A percentile compares a stretch with the other conserved stretches of the same genome.
phyloP scores from a whole-genome alignment of 2,329 filamentous ascomycete species.

The Periglandula ipomoeae region DNA sequence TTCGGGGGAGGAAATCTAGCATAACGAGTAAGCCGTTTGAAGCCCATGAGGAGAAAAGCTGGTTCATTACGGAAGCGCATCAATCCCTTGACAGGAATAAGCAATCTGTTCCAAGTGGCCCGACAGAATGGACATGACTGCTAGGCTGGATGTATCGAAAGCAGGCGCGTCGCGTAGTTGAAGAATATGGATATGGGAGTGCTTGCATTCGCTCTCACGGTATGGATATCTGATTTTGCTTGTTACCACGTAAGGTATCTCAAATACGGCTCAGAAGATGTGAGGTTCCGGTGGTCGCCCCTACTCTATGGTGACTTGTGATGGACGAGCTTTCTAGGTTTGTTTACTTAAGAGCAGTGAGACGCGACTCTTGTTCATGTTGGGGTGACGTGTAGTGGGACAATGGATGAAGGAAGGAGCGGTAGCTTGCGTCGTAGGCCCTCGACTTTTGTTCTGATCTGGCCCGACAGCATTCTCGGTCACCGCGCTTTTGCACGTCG shows the following conservation, averaged over 20 bases:
- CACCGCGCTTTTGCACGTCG: no score
- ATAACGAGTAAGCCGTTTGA: slow-evolving; percentile 4
- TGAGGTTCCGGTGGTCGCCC: no score
- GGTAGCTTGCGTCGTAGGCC: no score
- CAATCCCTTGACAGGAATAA: slow-evolving; percentile 67
- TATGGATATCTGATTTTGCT: no score
- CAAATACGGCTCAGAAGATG: no score
- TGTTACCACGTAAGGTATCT: no score
- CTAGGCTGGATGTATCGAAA: background rate
- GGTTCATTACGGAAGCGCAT: slow-evolving; percentile 54
- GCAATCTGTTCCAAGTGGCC: slow-evolving; percentile 69
- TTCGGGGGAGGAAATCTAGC: slow-evolving; percentile 78
- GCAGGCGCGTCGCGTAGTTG: background rate
- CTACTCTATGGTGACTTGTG: no score
- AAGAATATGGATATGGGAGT: background rate
- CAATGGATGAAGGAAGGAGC: no score
- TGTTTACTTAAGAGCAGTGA: no score
- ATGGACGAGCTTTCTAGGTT: no score
- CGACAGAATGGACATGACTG: slow-evolving; percentile 55
- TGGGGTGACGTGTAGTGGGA: background rate
- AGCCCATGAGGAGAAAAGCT: background rate
- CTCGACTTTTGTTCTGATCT: no score
- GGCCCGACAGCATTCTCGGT: no score
- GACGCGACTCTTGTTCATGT: background rate
- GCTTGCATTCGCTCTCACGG: background rate